These are phyloP conservation scores for Leishmania braziliensis DNA, from an alignment of 208 protist species.

Conservation along the genomic window DNA sequence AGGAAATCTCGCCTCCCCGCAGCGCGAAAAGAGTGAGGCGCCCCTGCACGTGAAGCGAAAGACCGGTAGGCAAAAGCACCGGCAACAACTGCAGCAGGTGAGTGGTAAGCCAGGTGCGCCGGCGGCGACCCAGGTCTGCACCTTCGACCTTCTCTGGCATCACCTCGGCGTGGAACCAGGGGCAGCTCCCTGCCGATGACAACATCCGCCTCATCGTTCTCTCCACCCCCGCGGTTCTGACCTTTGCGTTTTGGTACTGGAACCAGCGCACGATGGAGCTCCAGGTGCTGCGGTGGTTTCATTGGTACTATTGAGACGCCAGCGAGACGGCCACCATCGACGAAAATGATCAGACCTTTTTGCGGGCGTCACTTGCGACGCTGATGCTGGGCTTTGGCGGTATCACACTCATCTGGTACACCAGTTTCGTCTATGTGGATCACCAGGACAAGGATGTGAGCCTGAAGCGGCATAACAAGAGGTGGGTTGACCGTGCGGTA, in stretches of 20 bases:
- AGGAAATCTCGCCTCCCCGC: not conserved
- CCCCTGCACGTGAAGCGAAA: conserved; percentile 11
- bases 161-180: conserved; percentile 16
- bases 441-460: conserved; percentile 32
- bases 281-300: conserved; percentile 5
- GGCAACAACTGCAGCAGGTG: conserved; percentile 10
- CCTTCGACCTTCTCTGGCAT: conserved; percentile 7
- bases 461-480: conserved; percentile 39
- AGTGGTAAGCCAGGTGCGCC: conserved; percentile 7
- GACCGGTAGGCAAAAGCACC: not conserved
- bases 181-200: conserved; percentile 22
- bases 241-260: conserved; percentile 17
- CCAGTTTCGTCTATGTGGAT: conserved; percentile 26
- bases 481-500: conserved; percentile 14
- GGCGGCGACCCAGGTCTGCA: not conserved
- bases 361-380: not conserved
- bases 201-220: conserved; percentile 24
- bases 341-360: not conserved
- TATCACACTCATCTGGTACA: conserved; percentile 18
- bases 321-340: not conserved
- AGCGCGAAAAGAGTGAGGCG: conserved; percentile 18
- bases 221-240: conserved; percentile 20
- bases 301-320: conserved; percentile 1
- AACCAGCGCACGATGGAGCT: conserved; percentile 10
- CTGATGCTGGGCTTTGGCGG: not conserved